These are phyloP conservation scores for Acidiella bohemica DNA, from an alignment of 495 filamentous ascomycete genomes.

Conservation along the genomic window DNA sequence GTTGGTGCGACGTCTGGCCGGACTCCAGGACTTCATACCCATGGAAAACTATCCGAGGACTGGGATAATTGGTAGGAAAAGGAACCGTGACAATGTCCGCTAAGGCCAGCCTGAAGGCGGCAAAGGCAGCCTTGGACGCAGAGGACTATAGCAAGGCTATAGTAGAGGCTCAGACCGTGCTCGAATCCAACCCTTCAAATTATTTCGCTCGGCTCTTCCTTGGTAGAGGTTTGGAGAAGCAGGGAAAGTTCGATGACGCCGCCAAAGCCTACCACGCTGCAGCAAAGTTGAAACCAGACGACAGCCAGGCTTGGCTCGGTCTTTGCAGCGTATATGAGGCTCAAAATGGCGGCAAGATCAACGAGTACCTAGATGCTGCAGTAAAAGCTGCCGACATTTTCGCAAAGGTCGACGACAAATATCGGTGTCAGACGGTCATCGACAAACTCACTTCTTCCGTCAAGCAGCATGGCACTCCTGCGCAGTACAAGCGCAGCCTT, in stretches of 20 bases:
- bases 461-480: constrained; percentile 53
- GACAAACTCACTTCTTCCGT: constrained; percentile 66
- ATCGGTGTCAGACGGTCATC: constrained; percentile 64
- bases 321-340: constrained; percentile 75
- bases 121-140: constrained; percentile 63
- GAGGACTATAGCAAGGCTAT: constrained; percentile 66
- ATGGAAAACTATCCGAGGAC: no score
- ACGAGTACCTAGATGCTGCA: constrained; percentile 57
- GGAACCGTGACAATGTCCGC: no score
- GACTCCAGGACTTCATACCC: no score
- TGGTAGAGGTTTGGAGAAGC: constrained; percentile 66
- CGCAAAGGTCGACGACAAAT: constrained; percentile 48
- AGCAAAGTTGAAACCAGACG: constrained; percentile 45
- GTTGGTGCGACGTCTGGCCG: no score
- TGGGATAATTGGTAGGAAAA: no score
- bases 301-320: constrained; percentile 75
- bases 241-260: constrained; percentile 52
- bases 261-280: constrained; percentile 66
- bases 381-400: constrained; percentile 63
- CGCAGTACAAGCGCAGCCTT: constrained; percentile 60
- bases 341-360: constrained; percentile 52
- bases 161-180: constrained; percentile 48
- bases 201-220: constrained; percentile 81
- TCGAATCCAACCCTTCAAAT: constrained; percentile 60
- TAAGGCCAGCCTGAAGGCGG: constrained; percentile 74